A percentile compares a stretch with the other conserved stretches of the same genome.
Conservation (phyloP, 2,329 filamentous ascomycete species). For the Fusarium subtropicale region DNA sequence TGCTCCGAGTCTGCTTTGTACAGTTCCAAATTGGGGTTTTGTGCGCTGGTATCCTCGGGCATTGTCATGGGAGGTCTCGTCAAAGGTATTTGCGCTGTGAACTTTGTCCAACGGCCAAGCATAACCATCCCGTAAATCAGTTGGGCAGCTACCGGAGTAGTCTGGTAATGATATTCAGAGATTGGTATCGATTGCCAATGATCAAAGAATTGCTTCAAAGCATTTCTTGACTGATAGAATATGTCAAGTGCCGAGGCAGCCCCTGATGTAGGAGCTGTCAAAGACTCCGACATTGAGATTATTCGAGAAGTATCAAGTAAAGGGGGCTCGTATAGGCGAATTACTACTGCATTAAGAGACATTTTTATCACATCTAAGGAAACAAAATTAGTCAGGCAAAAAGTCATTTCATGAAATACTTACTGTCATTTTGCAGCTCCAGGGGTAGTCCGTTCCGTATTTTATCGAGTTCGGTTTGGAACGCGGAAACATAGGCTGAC, state of each 20-base stretch:
- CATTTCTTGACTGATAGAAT: conserved; percentile 61
- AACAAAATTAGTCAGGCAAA: background rate
- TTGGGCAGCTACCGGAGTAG: conserved; percentile 59
- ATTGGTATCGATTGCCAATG: conserved; percentile 60
- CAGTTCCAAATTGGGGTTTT: conserved; percentile 28
- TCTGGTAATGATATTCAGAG: conserved; percentile 57
- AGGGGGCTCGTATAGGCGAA: conserved; percentile 63
- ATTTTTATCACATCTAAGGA: conserved; percentile 54
- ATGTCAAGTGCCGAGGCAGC: conserved; percentile 60
- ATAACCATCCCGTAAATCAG: conserved; percentile 64
- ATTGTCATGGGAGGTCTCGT: conserved; percentile 43
- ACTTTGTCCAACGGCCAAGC: conserved; percentile 63
- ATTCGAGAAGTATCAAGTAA: conserved; percentile 56
- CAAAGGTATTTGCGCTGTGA: conserved; percentile 54
- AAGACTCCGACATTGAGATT: conserved; percentile 57
- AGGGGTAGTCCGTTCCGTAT: conserved; percentile 53
- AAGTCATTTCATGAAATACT: conserved; percentile 9
- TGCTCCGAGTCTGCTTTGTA: conserved; percentile 45
- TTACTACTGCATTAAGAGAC: conserved; percentile 55
- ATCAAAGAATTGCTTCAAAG: conserved; percentile 63
- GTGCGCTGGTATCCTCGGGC: conserved; percentile 42
- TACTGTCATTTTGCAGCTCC: conserved; percentile 54
- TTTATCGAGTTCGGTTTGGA: conserved; percentile 59
- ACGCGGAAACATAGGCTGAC: conserved; percentile 60
- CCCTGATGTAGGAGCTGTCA: conserved; percentile 53